A percentile compares a stretch with the other conserved stretches of the same genome.
Evolutionary conservation across 805 yeast species (phyloP).

Genomic region (Candida loeiensis): DNA sequence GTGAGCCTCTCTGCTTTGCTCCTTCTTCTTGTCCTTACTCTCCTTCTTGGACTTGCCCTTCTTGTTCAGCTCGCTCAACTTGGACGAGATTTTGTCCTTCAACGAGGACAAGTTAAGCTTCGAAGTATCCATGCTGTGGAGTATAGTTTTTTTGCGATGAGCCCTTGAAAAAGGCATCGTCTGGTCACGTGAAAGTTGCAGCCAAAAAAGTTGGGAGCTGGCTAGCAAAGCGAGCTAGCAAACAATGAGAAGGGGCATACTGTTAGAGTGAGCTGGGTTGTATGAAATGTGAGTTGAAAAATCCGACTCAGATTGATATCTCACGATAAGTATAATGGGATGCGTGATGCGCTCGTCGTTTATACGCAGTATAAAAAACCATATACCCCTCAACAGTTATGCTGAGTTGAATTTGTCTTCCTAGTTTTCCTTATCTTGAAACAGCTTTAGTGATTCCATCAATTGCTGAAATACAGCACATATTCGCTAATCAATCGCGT

Average conservation of each 20-base stretch:
- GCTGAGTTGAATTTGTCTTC: no score
- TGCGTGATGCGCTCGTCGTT: no score
- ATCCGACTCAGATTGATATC: no score
- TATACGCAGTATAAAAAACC: no score
- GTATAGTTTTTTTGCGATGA: slow-evolving; percentile 6
- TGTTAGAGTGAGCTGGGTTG: no score
- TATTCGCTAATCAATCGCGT: no score
- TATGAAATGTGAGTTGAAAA: no score
- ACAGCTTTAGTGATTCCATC: no score
- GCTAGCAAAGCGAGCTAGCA: neutral
- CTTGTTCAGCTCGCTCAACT: slow-evolving; percentile 13
- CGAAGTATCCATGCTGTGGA: slow-evolving; percentile 39
- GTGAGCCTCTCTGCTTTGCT: slow-evolving; percentile 5
- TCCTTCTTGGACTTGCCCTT: slow-evolving; percentile 9
- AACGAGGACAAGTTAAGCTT: slow-evolving; percentile 52
- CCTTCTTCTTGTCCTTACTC: slow-evolving; percentile 9
- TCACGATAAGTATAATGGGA: no score
- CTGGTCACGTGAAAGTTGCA: neutral
- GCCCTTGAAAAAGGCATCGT: slow-evolving; percentile 1
- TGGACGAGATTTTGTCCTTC: slow-evolving; percentile 52
- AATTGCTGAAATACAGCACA: no score
- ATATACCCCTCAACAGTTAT: no score
- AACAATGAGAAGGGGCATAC: neutral
- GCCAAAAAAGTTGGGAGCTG: neutral
- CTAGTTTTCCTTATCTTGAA: no score